Percentiles rank a stretch among this genome's conserved stretches.
These are phyloP conservation scores for Diplocarpon rosae DNA, from an alignment of 2,329 filamentous ascomycete genomes.

Conservation along the genomic window DNA sequence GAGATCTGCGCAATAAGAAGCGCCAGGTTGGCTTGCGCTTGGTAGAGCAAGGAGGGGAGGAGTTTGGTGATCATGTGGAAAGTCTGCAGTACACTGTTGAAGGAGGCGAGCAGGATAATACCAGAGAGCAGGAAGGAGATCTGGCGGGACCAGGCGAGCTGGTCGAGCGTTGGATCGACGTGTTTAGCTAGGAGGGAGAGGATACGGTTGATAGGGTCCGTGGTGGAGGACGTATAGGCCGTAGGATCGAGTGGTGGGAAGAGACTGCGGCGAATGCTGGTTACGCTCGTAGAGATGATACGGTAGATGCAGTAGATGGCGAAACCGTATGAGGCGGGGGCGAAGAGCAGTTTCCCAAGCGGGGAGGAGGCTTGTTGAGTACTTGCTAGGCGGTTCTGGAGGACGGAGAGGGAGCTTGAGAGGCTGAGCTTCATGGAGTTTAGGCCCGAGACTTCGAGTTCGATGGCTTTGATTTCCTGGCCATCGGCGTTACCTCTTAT, in stretches of 20 bases:
- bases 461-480: slow-evolving; percentile 48
- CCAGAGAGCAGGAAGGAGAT: slow-evolving; percentile 77
- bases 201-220: slow-evolving; percentile 75
- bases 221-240: slow-evolving; percentile 42
- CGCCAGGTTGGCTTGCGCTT: slow-evolving; percentile 63
- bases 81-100: slow-evolving; percentile 76
- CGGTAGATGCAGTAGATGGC: slow-evolving; percentile 78
- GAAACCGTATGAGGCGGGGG: slow-evolving; percentile 55
- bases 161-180: slow-evolving; percentile 74
- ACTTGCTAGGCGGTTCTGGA: slow-evolving; percentile 51
- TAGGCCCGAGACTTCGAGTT: slow-evolving; percentile 68
- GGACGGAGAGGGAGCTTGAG: slow-evolving; percentile 49
- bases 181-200: slow-evolving; percentile 71
- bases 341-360: slow-evolving; percentile 51
- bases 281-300: slow-evolving; percentile 59
- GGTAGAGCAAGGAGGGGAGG: slow-evolving; percentile 60
- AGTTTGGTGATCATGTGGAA: slow-evolving; percentile 71
- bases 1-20: slow-evolving; percentile 70
- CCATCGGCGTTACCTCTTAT: slow-evolving; percentile 52
- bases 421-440: slow-evolving; percentile 70
- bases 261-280: slow-evolving; percentile 48
- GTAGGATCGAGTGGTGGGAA: slow-evolving; percentile 31
- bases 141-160: slow-evolving; percentile 71
- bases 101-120: slow-evolving; percentile 70
- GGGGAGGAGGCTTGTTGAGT: slow-evolving; percentile 58